A percentile compares a stretch with the other conserved stretches of the same genome.
Conservation (phyloP, 257 asterid species). For the Solanum rostratum region DNA sequence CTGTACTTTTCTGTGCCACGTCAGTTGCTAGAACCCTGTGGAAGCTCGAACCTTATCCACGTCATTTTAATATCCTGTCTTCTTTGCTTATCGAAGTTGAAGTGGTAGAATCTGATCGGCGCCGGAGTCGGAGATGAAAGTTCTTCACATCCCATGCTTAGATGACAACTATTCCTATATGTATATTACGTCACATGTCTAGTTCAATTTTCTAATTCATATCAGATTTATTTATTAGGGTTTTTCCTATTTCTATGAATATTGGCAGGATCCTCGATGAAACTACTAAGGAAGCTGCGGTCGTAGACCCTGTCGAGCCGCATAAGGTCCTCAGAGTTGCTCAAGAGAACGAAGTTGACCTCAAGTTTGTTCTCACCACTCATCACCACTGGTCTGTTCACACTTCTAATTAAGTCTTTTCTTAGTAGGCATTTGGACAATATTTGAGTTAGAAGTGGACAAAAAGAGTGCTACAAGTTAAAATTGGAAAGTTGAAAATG, state of each 20-base stretch:
- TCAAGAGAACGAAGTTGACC: slow-evolving; percentile 57
- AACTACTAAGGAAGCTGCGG: slow-evolving; percentile 78
- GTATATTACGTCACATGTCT: slow-evolving; percentile 5
- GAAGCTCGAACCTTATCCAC: not conserved
- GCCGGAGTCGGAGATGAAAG: slow-evolving; percentile 31
- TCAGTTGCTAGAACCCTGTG: not conserved
- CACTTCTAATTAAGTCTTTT: not conserved
- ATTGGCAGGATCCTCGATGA: slow-evolving; percentile 37
- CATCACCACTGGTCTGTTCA: slow-evolving; percentile 79
- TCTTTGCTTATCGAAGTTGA: not conserved
- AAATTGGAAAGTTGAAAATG: not conserved
- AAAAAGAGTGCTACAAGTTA: not conserved
- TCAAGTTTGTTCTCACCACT: slow-evolving; percentile 83
- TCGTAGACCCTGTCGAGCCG: slow-evolving; percentile 91
- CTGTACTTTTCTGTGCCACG: not conserved
- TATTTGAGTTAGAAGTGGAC: not conserved
- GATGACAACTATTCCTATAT: slow-evolving; percentile 61
- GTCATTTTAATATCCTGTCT: not conserved
- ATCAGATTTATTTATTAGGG: not conserved
- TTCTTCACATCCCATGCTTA: slow-evolving; percentile 58
- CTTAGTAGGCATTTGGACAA: not conserved
- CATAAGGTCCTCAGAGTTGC: slow-evolving; percentile 65
- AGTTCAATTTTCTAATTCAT: not conserved
- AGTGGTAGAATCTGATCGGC: not conserved
- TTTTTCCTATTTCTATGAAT: not conserved